These are phyloP conservation scores for Syzygium syzygioides DNA, from an alignment of 441 rosid species.

Conservation along the genomic window DNA sequence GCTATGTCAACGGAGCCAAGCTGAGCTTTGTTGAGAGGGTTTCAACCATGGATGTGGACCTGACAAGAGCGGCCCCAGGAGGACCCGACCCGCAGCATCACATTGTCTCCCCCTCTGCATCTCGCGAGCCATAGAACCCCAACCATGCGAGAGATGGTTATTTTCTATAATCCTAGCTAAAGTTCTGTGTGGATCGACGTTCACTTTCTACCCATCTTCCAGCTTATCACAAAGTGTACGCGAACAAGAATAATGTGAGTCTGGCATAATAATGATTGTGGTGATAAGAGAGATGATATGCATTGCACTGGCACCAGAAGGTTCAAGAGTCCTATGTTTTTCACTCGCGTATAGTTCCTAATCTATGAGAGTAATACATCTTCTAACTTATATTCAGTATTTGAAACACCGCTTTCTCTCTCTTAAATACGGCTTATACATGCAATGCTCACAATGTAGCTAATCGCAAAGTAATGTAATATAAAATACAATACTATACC, in stretches of 20 bases:
- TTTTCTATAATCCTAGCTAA: not conserved
- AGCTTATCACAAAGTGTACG: not conserved
- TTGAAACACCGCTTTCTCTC: not conserved
- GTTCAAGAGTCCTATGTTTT: not conserved
- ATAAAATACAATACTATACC: not conserved
- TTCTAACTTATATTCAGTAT: not conserved
- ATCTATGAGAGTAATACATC: not conserved
- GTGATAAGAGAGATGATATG: not conserved
- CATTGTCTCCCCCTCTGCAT: not conserved
- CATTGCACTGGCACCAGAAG: not conserved
- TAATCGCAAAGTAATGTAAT: not conserved
- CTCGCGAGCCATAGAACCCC: not conserved
- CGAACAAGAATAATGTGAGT: not conserved
- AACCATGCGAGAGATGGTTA: not conserved
- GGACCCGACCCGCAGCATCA: slow-evolving; percentile 39
- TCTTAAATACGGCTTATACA: not conserved
- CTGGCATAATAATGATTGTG: not conserved
- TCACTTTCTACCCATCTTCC: not conserved
- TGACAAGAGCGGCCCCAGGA: slow-evolving; percentile 16
- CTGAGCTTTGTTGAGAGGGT: slow-evolving; percentile 6
- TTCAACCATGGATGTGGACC: not conserved
- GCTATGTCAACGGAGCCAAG: not conserved
- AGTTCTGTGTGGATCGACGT: not conserved
- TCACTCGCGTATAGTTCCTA: not conserved
- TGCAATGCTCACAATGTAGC: not conserved